Evolutionary conservation across 805 yeast genomes (phyloP), one percentile per base, ranked within the genome.

Genomic region (Blastobotrys peoriensis): DNA sequence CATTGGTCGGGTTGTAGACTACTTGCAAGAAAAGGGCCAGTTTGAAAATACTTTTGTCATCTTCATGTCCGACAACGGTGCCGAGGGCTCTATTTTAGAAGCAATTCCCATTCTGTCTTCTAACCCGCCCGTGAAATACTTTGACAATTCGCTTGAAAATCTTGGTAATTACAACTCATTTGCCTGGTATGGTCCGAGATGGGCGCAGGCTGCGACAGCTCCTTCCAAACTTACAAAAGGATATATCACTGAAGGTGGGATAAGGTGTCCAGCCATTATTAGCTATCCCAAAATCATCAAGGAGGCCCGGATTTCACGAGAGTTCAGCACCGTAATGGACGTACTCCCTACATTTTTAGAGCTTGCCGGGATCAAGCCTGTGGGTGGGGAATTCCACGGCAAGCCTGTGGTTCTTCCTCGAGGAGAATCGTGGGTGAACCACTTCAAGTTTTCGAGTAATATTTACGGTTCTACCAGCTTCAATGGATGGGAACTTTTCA

Each of bases 181-280:
- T 54, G 71, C 66, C 8, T 71, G 70, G 68, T 76, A 75, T 49
- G 70, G 74, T 1, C 79, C 76, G 45, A 72, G 75, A 56, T 76
- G 80, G 80, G 80, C 81, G 1, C 79, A 75, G 52, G 81, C 81
- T n/a, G 77, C 79, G 2, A 76, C 80, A 9, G 76, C 79, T 3
- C 81, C 80, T 0, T 60, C 69, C n/a, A 67, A 67, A 45, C 73
- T 72, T 71, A 74, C 68, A 55, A 78, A 76, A 54, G 69, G 69
- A 65, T 77, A 77, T 75, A 71, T 78, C 3, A 66, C 75, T 4
- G 81, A 78, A 56, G 82, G 81, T 23, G 83, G 81, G 6, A 74
- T 78, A 19, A 67, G 78, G 15, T 74, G 78, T 54, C 82, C 82
- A 0, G 61, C 75, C 47, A 69, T 78, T 39, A 53, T 76, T 4